These are phyloP conservation scores for Gynostemma pentaphyllum DNA, from an alignment of 306 rosid genomes.

Conservation along the genomic window DNA sequence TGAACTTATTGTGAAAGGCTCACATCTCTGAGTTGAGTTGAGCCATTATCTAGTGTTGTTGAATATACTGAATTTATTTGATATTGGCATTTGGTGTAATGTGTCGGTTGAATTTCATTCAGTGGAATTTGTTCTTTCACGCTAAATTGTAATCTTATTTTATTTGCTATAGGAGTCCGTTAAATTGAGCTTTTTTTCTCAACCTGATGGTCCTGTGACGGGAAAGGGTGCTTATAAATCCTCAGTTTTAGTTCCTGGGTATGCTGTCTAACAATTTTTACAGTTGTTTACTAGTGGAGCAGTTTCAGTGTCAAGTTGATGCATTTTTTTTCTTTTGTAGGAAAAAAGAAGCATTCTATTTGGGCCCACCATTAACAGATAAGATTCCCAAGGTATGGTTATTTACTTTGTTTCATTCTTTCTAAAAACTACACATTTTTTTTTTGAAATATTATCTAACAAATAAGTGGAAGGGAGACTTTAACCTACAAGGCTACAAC, in stretches of 20 bases:
- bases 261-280: conserved; percentile 23
- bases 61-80: no score
- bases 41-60: no score
- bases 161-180: conserved; percentile 48
- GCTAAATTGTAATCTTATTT: background rate
- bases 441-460: no score
- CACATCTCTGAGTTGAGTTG: background rate
- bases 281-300: background rate
- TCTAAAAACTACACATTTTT: conserved; percentile 10
- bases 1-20: background rate
- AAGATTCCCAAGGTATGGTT: conserved; percentile 74
- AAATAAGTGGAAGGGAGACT: no score
- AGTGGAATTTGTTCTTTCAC: background rate
- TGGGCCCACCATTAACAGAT: conserved; percentile 81
- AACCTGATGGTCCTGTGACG: conserved; percentile 83
- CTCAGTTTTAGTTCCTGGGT: conserved; percentile 78
- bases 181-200: conserved; percentile 70
- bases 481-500: no score
- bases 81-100: background rate
- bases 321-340: conserved; percentile 29
- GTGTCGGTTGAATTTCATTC: background rate
- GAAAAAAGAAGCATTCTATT: conserved; percentile 72
- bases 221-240: conserved; percentile 77
- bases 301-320: conserved; percentile 2
- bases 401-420: background rate